Evolutionary conservation across 1,139 yeast genomes (phyloP).

Genomic region (Pichia sp.): DNA sequence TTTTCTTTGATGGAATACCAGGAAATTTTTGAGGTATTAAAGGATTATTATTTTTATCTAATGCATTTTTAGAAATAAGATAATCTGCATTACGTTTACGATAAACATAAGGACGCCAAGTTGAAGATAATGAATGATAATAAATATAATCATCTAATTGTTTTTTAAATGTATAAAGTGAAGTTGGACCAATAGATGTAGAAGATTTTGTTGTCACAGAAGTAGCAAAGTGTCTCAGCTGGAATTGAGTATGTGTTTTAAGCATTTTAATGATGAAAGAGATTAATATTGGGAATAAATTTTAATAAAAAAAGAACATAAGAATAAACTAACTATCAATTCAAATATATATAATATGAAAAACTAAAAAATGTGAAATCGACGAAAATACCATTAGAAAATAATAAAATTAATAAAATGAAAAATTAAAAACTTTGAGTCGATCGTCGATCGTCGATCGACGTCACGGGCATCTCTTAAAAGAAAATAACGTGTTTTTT

Average conservation of each 20-base stretch:
- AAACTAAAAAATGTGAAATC: no score
- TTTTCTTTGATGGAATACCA: constrained; percentile 31
- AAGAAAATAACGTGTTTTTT: no score
- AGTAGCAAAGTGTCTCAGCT: constrained; percentile 2
- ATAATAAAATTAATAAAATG: no score
- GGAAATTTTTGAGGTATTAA: constrained; percentile 34
- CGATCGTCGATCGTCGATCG: no score
- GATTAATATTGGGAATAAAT: no score
- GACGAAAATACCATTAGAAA: no score
- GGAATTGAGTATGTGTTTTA: background rate
- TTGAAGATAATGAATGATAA: constrained; percentile 29
- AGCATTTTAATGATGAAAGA: background rate
- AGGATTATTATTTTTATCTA: constrained; percentile 37
- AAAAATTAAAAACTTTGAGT: no score
- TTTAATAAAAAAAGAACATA: no score
- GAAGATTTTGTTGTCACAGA: background rate
- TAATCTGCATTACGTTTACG: constrained; percentile 42
- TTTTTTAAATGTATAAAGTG: constrained; percentile 24
- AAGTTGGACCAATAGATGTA: background rate
- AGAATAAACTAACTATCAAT: background rate
- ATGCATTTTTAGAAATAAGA: constrained; percentile 46
- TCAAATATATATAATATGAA: no score
- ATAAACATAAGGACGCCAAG: constrained; percentile 37
- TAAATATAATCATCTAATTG: constrained; percentile 27
- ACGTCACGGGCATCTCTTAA: no score